phyloP scores from a whole-genome alignment of 2,329 filamentous ascomycete genomes.

The Periconia digitata region DNA sequence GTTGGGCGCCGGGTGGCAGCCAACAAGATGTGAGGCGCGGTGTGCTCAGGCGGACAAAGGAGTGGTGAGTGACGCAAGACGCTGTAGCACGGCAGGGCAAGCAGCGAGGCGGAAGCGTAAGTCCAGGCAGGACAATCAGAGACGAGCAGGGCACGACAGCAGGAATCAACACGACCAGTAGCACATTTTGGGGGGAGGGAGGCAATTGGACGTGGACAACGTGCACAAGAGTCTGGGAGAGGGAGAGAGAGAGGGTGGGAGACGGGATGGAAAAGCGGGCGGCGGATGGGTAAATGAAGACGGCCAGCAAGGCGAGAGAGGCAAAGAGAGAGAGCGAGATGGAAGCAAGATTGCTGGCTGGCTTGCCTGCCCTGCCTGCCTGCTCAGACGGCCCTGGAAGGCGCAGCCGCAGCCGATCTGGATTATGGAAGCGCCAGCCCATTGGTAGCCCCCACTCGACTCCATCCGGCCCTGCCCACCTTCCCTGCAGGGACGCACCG shows the following conservation, averaged over 20 bases:
- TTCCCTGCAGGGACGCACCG: no score
- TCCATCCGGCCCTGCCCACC: no score
- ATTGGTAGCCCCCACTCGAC: no score
- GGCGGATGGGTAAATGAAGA: not conserved
- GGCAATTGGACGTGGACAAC: not conserved
- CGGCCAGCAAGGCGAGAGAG: not conserved
- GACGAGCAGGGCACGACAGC: constrained; percentile 10
- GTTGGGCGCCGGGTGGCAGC: not conserved
- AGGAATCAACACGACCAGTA: constrained; percentile 2
- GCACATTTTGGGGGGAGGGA: not conserved
- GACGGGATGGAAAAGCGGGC: not conserved
- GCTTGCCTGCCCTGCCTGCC: no score
- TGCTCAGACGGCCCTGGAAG: no score
- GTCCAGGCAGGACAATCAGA: constrained; percentile 8
- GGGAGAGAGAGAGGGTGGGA: not conserved
- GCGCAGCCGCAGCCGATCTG: no score
- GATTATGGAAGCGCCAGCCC: no score
- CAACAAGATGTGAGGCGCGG: not conserved
- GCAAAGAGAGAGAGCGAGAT: not conserved
- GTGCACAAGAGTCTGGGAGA: not conserved
- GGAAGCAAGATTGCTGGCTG: no score
- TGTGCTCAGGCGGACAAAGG: constrained; percentile 28
- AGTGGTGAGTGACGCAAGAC: constrained; percentile 41
- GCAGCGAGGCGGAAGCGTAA: not conserved
- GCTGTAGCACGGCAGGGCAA: not conserved